Percentiles rank a stretch among this genome's conserved stretches.
These are phyloP conservation scores for Ophiostoma populinum DNA, from an alignment of 2,329 filamentous ascomycete genomes.

Conservation along the genomic window DNA sequence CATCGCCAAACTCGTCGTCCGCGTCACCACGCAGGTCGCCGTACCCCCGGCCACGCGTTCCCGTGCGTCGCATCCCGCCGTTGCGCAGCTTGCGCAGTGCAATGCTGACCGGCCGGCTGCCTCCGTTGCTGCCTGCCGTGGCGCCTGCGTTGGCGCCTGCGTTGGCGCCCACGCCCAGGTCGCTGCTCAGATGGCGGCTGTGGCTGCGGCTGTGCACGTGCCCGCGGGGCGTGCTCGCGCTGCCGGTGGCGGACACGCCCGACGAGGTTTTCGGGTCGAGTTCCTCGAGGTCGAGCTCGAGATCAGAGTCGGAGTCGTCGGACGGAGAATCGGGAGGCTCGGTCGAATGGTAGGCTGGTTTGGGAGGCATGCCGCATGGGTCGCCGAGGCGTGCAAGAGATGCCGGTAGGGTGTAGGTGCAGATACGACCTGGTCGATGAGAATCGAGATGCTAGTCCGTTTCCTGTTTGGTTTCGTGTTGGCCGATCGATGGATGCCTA, in stretches of 20 bases:
- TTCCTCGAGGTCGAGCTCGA: slow-evolving; percentile 63
- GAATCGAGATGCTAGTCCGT: too few species aligned
- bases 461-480: too few species aligned
- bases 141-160: background rate
- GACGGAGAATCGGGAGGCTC: slow-evolving; percentile 47
- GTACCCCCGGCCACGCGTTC: slow-evolving; percentile 37
- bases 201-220: background rate
- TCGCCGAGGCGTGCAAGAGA: background rate
- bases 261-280: slow-evolving; percentile 45
- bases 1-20: slow-evolving; percentile 42
- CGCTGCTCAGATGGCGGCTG: too few species aligned
- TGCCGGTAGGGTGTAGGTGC: background rate
- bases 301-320: slow-evolving; percentile 62
- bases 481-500: too few species aligned
- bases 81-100: slow-evolving; percentile 55
- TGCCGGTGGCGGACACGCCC: slow-evolving; percentile 14
- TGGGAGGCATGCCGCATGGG: slow-evolving; percentile 38
- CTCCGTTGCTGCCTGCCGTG: background rate
- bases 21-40: slow-evolving; percentile 41
- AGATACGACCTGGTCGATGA: background rate
- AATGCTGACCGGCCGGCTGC: slow-evolving; percentile 36
- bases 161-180: slow-evolving; percentile 12
- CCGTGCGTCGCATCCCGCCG: slow-evolving; percentile 40
- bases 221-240: slow-evolving; percentile 11
- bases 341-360: slow-evolving; percentile 32